Evolutionary conservation across 2,329 filamentous ascomycete genomes (phyloP), one percentile per base, ranked within the genome.

Genomic region (Penicillium sp.): DNA sequence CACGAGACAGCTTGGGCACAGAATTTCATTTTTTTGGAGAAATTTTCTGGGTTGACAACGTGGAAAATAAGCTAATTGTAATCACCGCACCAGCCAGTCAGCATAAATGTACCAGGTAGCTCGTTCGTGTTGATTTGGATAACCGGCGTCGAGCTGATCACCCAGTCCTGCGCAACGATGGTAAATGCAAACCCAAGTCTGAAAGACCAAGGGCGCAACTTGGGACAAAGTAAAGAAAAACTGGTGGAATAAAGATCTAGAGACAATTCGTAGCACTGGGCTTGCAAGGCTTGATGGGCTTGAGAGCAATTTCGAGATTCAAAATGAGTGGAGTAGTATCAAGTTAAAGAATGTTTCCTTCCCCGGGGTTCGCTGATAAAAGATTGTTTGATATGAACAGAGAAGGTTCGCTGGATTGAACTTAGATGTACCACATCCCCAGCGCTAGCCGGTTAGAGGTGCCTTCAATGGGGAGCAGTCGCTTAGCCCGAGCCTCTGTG

Each of bases 381-480:
- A 36, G 4, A 27, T 27, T 6, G 5, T 27, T 27, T 6, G 24
- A 27, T 27, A 8, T 5, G 24, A 27, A 27, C 24, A 27, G 24
- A 14, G 13, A 10, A 13, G 18, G 18, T 18, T 18, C 10, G 6
- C 10, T 42, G 24, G 24, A 18, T 5, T 31, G n/a, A 14, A 5
- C 44, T 65, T 44, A 74, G 40, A 76, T 72, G 57, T 74, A 76
- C 74, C 74, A 76, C 72, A 76, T 75, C 24, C 64, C 62, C 47
- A 68, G 71, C 24, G 65, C 59, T 31, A 73, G 57, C 31, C 59
- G 59, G 55, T 70, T 72, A 1, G 48, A 56, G 22, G 57, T 65
- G 3, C 62, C 64, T 10, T 65, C 59, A 43, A 77, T 72, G 0
- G 69, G 64, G 9, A 77, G 53, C 7, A 77, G 63, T 14, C 65